These are phyloP conservation scores for Bipolaris sorokiniana DNA, from an alignment of 2,329 filamentous ascomycete genomes.

Conservation along the genomic window DNA sequence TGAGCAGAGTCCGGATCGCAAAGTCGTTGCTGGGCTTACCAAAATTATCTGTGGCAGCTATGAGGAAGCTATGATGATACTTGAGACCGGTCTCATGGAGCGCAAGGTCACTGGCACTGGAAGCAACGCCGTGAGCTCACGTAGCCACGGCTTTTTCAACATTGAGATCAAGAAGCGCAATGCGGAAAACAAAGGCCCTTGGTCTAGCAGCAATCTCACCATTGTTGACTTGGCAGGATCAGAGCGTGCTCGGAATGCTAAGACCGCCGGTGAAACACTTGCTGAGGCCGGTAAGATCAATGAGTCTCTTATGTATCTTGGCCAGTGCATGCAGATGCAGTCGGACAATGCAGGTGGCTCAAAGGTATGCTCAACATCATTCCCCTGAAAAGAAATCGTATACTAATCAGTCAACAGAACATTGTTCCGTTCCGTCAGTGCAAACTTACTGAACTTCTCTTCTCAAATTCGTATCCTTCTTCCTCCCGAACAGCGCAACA, in stretches of 20 bases:
- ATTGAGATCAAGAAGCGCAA: slow-evolving; percentile 89
- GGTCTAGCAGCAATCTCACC: slow-evolving; percentile 80
- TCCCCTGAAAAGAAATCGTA: background rate
- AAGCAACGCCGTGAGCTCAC: slow-evolving; percentile 88
- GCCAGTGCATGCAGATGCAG: slow-evolving; percentile 95
- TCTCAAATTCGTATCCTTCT: slow-evolving; percentile 58
- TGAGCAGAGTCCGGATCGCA: slow-evolving; percentile 85
- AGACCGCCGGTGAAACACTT: slow-evolving; percentile 89
- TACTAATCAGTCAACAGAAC: slow-evolving; percentile 29
- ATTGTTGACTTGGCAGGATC: slow-evolving; percentile 94
- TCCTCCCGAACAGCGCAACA: slow-evolving; percentile 53
- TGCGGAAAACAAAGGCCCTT: slow-evolving; percentile 63
- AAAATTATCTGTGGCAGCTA: slow-evolving; percentile 87
- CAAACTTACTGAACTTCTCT: slow-evolving; percentile 60
- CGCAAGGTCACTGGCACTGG: slow-evolving; percentile 87
- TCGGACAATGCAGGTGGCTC: slow-evolving; percentile 75
- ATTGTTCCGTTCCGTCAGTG: slow-evolving; percentile 76
- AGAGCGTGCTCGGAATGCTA: slow-evolving; percentile 89
- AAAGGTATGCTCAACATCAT: slow-evolving; percentile 63
- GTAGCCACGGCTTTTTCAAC: slow-evolving; percentile 95
- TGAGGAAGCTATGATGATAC: slow-evolving; percentile 83
- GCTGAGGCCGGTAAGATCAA: slow-evolving; percentile 98
- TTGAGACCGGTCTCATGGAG: slow-evolving; percentile 88
- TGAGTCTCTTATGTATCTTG: slow-evolving; percentile 96
- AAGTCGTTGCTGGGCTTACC: slow-evolving; percentile 87